A percentile compares a stretch with the other conserved stretches of the same genome.
phyloP scores from a whole-genome alignment of 2,329 filamentous ascomycete species.

The Fusarium euwallaceae region DNA sequence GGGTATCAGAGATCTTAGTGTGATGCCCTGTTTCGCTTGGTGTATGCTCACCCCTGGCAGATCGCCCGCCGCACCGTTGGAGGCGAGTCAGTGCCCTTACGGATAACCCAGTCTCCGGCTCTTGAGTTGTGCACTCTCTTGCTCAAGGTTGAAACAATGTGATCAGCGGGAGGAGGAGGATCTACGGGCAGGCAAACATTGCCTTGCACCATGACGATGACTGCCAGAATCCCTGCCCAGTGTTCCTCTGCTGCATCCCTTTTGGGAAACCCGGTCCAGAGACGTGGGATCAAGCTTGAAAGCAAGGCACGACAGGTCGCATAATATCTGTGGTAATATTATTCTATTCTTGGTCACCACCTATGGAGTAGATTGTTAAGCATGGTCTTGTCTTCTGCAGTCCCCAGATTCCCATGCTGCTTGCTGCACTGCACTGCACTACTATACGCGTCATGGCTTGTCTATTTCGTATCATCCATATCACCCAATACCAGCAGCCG shows the following conservation, averaged over 20 bases:
- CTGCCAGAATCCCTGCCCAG: not conserved
- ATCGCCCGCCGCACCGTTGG: slow-evolving; percentile 27
- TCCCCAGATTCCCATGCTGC: slow-evolving; percentile 6
- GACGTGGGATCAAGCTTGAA: not conserved
- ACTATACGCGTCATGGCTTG: slow-evolving; percentile 5
- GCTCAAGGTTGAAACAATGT: slow-evolving; percentile 18
- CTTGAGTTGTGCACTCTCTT: slow-evolving; percentile 5
- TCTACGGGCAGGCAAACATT: not conserved
- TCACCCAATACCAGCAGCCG: slow-evolving; percentile 15
- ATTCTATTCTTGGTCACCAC: slow-evolving; percentile 4
- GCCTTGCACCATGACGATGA: not conserved
- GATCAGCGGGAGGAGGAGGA: not conserved
- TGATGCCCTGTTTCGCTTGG: slow-evolving; percentile 24
- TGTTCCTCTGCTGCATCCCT: not conserved
- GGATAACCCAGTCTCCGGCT: slow-evolving; percentile 19
- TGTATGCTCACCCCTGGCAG: slow-evolving; percentile 30
- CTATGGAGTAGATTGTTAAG: not conserved
- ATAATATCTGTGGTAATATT: slow-evolving; percentile 4
- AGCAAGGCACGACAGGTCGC: slow-evolving; percentile 4
- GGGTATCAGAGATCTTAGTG: slow-evolving; percentile 36
- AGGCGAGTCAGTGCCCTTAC: slow-evolving; percentile 4
- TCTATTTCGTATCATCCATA: slow-evolving; percentile 12
- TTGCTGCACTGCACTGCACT: not conserved
- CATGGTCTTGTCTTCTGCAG: slow-evolving; percentile 1
- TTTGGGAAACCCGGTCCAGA: slow-evolving; percentile 1